A percentile compares a stretch with the other conserved stretches of the same genome.
Conservation (phyloP, 176 grass and related monocot genomes). For the Musa itinerans region DNA sequence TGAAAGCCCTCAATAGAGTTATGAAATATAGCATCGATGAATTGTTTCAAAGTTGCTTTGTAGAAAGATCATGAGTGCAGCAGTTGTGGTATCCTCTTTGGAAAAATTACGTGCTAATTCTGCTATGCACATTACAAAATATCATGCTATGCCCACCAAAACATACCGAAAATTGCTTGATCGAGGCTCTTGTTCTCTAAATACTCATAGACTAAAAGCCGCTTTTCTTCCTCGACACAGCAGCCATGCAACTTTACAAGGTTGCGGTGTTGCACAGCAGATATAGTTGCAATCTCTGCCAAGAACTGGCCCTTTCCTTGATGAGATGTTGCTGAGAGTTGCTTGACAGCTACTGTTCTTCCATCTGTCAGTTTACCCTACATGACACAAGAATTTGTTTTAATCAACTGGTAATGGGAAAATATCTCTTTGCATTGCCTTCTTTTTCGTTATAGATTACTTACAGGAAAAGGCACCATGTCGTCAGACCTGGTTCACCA, state of each 20-base stretch:
- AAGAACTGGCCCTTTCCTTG: conserved; percentile 42
- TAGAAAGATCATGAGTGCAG: background rate
- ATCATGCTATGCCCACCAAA: background rate
- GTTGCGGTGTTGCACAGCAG: conserved; percentile 30
- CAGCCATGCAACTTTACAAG: conserved; percentile 37
- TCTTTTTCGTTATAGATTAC: background rate
- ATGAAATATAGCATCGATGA: too few species aligned
- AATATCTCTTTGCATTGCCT: too few species aligned
- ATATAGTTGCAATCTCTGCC: conserved; percentile 42
- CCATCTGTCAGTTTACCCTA: conserved; percentile 34
- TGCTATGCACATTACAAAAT: background rate
- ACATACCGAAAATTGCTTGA: conserved; percentile 36
- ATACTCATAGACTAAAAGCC: conserved; percentile 41
- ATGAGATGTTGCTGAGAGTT: conserved; percentile 30
- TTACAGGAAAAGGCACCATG: background rate
- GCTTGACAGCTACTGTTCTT: conserved; percentile 38
- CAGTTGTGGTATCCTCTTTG: background rate
- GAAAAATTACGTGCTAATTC: background rate
- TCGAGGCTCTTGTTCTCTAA: conserved; percentile 41
- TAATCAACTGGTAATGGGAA: too few species aligned
- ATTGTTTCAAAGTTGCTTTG: too few species aligned
- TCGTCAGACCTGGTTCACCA: too few species aligned
- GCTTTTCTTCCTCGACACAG: conserved; percentile 32
- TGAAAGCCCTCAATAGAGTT: too few species aligned
- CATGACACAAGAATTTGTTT: background rate